Evolutionary conservation across 257 asterid species (phyloP).

Genomic region (Agastache rugosa): DNA sequence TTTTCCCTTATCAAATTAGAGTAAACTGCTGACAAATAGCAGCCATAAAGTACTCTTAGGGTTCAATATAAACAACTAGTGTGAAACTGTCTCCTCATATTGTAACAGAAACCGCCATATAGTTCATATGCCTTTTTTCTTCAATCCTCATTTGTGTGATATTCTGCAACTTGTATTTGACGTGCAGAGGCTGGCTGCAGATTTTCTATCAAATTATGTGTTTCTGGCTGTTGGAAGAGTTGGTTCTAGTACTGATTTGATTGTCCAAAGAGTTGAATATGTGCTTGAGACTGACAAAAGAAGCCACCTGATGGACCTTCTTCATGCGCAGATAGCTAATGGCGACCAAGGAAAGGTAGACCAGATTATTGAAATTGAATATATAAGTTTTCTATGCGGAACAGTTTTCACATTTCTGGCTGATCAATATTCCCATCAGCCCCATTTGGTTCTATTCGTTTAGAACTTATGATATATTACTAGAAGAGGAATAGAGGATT

Average conservation of each 20-base stretch:
- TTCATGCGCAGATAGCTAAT: conserved; percentile 74
- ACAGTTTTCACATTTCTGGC: conserved; percentile 12
- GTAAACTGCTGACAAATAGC: neutral
- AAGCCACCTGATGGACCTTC: conserved; percentile 93
- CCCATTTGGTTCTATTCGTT: neutral
- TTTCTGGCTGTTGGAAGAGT: conserved; percentile 93
- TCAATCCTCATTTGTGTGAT: conserved; percentile 31
- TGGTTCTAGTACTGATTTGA: conserved; percentile 87
- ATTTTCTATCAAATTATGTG: conserved; percentile 66
- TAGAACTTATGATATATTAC: neutral
- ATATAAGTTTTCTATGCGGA: conserved; percentile 9
- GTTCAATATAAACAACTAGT: neutral
- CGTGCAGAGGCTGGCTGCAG: conserved; percentile 80
- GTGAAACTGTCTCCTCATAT: neutral
- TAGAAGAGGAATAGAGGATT: neutral
- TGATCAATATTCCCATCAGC: neutral
- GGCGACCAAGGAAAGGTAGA: conserved; percentile 73
- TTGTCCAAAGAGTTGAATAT: conserved; percentile 87
- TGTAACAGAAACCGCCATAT: neutral
- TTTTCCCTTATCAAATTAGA: neutral
- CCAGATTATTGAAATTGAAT: conserved; percentile 43
- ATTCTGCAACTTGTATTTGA: conserved; percentile 36
- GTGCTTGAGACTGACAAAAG: conserved; percentile 85
- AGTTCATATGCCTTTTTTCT: conserved; percentile 15
- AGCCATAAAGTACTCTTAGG: neutral